Base-by-base conservation (phyloP, 2,329 filamentous ascomycete species). In the Coniochaeta sp. region DNA sequence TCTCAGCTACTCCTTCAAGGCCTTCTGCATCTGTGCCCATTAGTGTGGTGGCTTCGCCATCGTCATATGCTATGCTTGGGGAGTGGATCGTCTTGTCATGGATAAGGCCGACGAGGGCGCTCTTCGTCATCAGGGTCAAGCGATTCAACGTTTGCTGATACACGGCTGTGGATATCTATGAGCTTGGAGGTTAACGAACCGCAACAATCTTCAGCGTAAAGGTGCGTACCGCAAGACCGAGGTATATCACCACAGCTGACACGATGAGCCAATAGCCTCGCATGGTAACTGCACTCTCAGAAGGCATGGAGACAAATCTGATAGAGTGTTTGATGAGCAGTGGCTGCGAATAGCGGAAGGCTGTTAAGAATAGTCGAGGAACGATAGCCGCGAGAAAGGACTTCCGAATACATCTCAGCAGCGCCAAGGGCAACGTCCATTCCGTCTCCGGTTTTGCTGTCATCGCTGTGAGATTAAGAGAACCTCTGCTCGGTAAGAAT, bases 401-500 rank as follows among this genome's bases (percentile, higher is more conserved):
- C 52, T 55, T 16, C 17, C 16, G 26, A 14, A 55, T 7, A 28
- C 52, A 55, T 33, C 14, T 5, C 19, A 55, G 52, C 16, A 55
- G 52, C 9, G n/a, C 26, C 26, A 55, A 8, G 24, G 31, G 26
- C 5, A 55, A 33, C 2, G 52, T 22, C 52, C 31, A 11, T 8
- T n/a, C 12, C 24, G 26, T 17, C 26, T 55, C 52, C 14, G 52
- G 31, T 36, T 34, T 33, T 17, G 52, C 26, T 55, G 11, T 34
- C 52, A 28, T 1, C 1, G 59, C 36, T 1, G 62, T 64, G 1
- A 71, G 59, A 14, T 59, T 58, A 0, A 59, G n/a, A 40, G 70
- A 65, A 36, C 34, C 14, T 14, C 7, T 36, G 16, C n/a, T 4
- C 16, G 38, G 38, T 17, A 1, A 76, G 61, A 0, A 73, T 16